These are phyloP conservation scores for Leptographium procerum DNA, from an alignment of 2,329 filamentous ascomycete species.

Conservation along the genomic window DNA sequence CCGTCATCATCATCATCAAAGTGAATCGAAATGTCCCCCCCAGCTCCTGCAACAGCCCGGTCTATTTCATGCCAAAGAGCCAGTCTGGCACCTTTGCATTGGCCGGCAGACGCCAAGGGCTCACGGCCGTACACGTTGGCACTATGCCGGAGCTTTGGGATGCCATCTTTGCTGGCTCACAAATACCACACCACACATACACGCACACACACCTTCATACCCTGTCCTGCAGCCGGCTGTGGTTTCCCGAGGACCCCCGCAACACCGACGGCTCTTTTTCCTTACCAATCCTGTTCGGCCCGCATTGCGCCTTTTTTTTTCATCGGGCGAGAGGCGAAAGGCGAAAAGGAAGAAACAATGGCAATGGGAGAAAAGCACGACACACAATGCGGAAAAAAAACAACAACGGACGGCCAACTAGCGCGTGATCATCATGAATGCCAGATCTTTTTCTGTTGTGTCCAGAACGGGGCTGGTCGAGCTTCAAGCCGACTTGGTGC, in stretches of 20 bases:
- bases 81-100: background rate
- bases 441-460: background rate
- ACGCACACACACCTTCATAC: slow-evolving; percentile 5
- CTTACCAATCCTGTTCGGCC: background rate
- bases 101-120: background rate
- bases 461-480: background rate
- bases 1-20: background rate
- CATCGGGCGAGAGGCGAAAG: background rate
- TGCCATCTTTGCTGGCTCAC: background rate
- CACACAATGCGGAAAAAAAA: background rate
- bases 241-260: background rate
- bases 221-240: background rate
- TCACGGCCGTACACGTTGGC: background rate
- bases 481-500: background rate
- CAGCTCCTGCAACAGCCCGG: background rate
- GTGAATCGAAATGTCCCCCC: background rate
- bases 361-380: background rate
- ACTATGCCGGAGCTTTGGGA: background rate
- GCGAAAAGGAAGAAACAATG: slow-evolving; percentile 5
- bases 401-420: background rate
- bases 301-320: background rate
- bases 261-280: background rate
- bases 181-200: background rate
- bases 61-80: background rate
- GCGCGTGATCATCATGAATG: background rate